Conservation (phyloP, 306 rosid genomes). For the Datisca glomerata region DNA sequence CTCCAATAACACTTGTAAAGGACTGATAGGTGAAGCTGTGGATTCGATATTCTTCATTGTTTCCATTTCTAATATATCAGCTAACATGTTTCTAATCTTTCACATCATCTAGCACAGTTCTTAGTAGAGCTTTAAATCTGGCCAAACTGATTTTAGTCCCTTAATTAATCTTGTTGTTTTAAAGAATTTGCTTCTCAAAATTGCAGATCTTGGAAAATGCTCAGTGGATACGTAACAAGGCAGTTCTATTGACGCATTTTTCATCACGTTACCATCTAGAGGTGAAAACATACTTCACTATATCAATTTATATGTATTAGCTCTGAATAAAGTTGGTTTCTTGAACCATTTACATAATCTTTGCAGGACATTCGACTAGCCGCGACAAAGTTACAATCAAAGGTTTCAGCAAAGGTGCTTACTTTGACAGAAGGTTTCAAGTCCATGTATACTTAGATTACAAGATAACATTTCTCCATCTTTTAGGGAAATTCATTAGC, state of each 20-base stretch:
- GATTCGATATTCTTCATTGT: not conserved
- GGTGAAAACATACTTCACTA: slow-evolving; percentile 30
- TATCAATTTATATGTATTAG: not conserved
- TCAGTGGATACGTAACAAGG: slow-evolving; percentile 86
- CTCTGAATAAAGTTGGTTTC: not conserved
- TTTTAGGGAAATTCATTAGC: no score
- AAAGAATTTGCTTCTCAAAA: slow-evolving; percentile 8
- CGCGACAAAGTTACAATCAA: slow-evolving; percentile 64
- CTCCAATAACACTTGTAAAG: not conserved
- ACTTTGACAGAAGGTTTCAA: slow-evolving; percentile 90
- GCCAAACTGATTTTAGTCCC: not conserved
- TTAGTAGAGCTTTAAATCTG: not conserved
- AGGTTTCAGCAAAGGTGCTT: slow-evolving; percentile 62
- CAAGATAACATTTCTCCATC: no score
- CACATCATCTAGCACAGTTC: not conserved
- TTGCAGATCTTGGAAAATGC: slow-evolving; percentile 69
- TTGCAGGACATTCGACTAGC: slow-evolving; percentile 83
- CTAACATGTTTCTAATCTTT: not conserved
- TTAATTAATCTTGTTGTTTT: not conserved
- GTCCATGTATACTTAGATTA: slow-evolving; percentile 25
- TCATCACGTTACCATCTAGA: slow-evolving; percentile 79
- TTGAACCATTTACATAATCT: not conserved
- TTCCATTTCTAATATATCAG: no score
- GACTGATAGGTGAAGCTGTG: not conserved
- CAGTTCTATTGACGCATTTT: slow-evolving; percentile 84